Conservation (phyloP, 192 early-diverging fungal species). For the Phycomyces blakesleeanus region DNA sequence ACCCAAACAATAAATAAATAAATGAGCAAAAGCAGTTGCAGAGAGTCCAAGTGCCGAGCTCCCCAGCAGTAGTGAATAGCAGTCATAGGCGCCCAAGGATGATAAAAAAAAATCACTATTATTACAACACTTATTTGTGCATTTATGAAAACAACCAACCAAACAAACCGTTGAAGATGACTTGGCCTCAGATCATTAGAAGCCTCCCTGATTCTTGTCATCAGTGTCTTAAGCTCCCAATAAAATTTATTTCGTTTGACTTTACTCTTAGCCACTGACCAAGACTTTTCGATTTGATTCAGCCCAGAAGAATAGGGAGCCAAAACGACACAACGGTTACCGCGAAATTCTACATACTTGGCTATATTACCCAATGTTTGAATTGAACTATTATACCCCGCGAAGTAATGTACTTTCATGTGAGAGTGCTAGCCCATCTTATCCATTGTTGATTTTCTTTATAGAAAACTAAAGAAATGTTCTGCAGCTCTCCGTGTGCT, state of each 20-base stretch:
- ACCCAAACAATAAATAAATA: no score
- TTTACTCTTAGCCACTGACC: conserved; percentile 12
- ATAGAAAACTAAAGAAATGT: not conserved
- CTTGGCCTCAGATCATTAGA: no score
- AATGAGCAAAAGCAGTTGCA: no score
- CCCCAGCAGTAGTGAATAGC: no score
- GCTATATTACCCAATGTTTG: not conserved
- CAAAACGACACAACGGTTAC: conserved; percentile 13
- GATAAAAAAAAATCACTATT: no score
- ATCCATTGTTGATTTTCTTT: not conserved
- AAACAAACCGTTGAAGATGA: not conserved
- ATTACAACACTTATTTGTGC: no score
- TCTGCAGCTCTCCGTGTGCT: conserved; percentile 2
- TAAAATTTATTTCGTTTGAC: conserved; percentile 1
- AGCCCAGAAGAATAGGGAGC: conserved; percentile 22
- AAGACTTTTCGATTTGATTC: conserved; percentile 22
- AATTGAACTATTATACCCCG: conserved; percentile 8
- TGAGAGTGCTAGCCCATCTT: not conserved
- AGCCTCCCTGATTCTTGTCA: not conserved
- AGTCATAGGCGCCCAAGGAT: no score
- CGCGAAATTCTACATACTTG: not conserved
- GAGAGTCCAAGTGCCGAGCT: no score
- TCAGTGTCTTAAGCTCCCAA: not conserved
- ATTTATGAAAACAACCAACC: not conserved
- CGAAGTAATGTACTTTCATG: conserved; percentile 14